These are phyloP conservation scores for Sarocladiaceae sp. DNA, from an alignment of 2,329 filamentous ascomycete species.

Conservation along the genomic window DNA sequence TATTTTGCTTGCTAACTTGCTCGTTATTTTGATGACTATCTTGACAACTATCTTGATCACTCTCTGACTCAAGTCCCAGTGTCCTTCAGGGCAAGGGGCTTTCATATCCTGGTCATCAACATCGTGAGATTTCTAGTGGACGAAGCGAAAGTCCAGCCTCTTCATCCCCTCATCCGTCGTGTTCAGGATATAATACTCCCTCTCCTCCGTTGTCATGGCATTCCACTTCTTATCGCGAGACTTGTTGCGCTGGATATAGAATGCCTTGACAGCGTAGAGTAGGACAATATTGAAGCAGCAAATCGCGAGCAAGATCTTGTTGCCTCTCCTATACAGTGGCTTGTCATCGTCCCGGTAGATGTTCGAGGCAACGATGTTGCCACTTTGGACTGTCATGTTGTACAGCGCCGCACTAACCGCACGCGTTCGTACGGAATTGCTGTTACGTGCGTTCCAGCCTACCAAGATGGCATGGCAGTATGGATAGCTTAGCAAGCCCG, in stretches of 20 bases:
- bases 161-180: constrained; percentile 50
- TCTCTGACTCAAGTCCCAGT: too few species aligned
- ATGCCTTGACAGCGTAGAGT: constrained; percentile 39
- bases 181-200: constrained; percentile 41
- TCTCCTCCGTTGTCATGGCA: constrained; percentile 38
- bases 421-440: constrained; percentile 57
- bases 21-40: too few species aligned
- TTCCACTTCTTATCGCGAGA: constrained; percentile 38
- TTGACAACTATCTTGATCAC: too few species aligned
- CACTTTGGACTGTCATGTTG: constrained; percentile 49
- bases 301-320: constrained; percentile 44
- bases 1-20: too few species aligned
- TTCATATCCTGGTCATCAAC: too few species aligned
- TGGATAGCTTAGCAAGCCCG: constrained; percentile 33
- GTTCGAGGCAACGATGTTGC: constrained; percentile 38
- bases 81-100: too few species aligned
- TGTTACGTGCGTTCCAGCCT: constrained; percentile 55
- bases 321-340: constrained; percentile 47
- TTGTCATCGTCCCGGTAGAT: constrained; percentile 44
- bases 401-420: constrained; percentile 59
- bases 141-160: constrained; percentile 52
- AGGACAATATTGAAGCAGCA: constrained; percentile 41
- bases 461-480: constrained; percentile 41
- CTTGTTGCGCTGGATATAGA: constrained; percentile 44
- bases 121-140: constrained; percentile 17